Base-by-base conservation (phyloP, 805 yeast genomes). In the Myxozyma melibiosi region DNA sequence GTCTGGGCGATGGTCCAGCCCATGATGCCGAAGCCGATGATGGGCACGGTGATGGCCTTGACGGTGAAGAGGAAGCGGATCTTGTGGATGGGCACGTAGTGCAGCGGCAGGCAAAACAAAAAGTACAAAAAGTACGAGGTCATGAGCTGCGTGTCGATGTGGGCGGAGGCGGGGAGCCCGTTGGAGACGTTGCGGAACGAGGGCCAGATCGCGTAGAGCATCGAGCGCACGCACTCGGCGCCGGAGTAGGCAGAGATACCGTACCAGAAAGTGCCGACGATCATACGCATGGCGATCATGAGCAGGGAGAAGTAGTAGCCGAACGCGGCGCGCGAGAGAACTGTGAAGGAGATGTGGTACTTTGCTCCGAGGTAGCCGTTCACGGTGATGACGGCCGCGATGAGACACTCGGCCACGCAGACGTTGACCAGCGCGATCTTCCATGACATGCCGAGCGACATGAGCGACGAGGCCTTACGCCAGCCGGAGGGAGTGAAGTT, bases 181-280 rank as follows among this genome's bases (percentile, higher is more conserved):
- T 90, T 80, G 30, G 57, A 67, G 55, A 70, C 65, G 37, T 72
- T 57, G 1, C 64, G 66, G 38, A 70, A 70, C 30, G 65, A 64
- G 24, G 80, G 90, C 75, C 88, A 90, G 42, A 90, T 83, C 1
- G 96, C 76, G 62, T 81, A 76, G 56, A 90, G 74, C 92, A 90
- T 87, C 2, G 51, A 87, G 73, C 84, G 81, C 14, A 90, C 83
- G 74, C 95, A 86, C 62, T 89, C 82, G 30, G 92, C 95, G 53
- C 95, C 94, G 54, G 91, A 79, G 79, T 90, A 86, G 20, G 87
- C 79, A 68, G 90, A 96, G 30, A 88, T 94, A 34, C 95, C 84
- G 68, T 85, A 89, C 97, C 97, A 90, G 51, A 90, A 83, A 65
- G 84, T 79, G 30, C 90, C 86, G 89, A 90, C 85, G 7, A 87